Percentiles rank a stretch among this genome's conserved stretches.
Conservation (phyloP, 2,329 filamentous ascomycete genomes). For the Fusarium kyushuense region DNA sequence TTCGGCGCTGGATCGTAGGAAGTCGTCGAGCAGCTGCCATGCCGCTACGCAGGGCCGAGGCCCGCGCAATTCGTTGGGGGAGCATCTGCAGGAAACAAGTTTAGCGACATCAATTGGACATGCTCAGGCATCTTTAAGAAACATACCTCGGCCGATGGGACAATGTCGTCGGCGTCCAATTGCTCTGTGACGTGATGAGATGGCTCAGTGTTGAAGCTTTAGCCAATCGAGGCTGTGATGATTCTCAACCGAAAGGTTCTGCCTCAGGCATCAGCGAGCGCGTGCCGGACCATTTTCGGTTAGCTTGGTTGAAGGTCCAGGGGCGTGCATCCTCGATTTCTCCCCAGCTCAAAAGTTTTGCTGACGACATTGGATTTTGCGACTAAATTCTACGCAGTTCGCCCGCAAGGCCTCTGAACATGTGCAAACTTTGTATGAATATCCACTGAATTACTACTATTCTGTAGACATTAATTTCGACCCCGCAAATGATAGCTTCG, state of each 20-base stretch:
- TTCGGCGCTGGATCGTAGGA: conserved; percentile 67
- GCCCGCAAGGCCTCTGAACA: conserved; percentile 64
- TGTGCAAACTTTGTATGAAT: conserved; percentile 64
- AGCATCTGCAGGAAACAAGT: conserved; percentile 64
- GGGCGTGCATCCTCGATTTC: conserved; percentile 48
- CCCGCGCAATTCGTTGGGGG: conserved; percentile 68
- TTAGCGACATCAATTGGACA: conserved; percentile 36
- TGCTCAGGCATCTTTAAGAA: not conserved
- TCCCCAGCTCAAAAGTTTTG: conserved; percentile 61
- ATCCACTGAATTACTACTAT: conserved; percentile 60
- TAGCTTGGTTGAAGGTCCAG: conserved; percentile 42
- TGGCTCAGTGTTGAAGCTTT: conserved; percentile 49
- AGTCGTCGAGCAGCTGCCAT: conserved; percentile 62
- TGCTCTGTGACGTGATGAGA: conserved; percentile 51
- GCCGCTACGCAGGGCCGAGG: conserved; percentile 58
- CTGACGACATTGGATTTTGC: conserved; percentile 60
- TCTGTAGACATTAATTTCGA: conserved; percentile 68
- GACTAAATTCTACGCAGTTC: conserved; percentile 59
- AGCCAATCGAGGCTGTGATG: conserved; percentile 52
- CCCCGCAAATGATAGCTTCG: conserved; percentile 69
- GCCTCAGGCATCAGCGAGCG: conserved; percentile 54
- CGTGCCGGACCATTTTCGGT: conserved; percentile 46
- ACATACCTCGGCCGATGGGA: conserved; percentile 52
- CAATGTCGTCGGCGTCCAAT: conserved; percentile 52
- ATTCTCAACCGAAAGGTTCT: conserved; percentile 40